Conservation (phyloP, 768 basidiomycete genomes). For the Fomitopsis serialis region DNA sequence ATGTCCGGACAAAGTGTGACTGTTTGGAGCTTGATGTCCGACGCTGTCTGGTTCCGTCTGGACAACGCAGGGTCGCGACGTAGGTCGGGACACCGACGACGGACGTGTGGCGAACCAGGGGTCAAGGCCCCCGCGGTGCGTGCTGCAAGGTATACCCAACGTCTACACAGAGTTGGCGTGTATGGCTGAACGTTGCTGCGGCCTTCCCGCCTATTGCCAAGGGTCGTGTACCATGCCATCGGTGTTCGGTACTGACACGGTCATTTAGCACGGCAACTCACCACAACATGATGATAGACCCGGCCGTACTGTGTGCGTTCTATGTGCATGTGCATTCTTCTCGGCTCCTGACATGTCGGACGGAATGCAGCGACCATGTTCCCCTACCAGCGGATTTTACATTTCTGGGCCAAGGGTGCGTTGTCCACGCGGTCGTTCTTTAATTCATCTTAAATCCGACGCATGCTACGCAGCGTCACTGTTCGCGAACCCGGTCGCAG, state of each 20-base stretch:
- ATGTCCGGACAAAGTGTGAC: no score
- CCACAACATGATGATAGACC: slow-evolving; percentile 95
- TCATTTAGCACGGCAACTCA: slow-evolving; percentile 69
- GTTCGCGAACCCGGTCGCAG: slow-evolving; percentile 72
- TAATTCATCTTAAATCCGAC: neutral
- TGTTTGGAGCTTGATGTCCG: no score
- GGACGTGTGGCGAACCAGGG: no score
- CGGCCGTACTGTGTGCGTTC: slow-evolving; percentile 69
- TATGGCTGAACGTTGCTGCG: no score
- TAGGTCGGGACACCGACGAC: no score
- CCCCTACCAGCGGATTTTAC: slow-evolving; percentile 75
- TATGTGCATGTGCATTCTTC: neutral
- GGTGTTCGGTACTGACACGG: neutral
- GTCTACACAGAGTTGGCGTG: no score
- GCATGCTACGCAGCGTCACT: slow-evolving; percentile 47
- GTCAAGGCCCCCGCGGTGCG: no score
- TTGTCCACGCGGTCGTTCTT: slow-evolving; percentile 2
- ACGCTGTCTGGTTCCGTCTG: no score
- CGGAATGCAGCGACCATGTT: slow-evolving; percentile 56
- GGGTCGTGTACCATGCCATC: no score
- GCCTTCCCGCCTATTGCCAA: no score
- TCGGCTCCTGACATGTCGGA: slow-evolving; percentile 5
- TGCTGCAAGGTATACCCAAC: no score
- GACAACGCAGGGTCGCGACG: no score
- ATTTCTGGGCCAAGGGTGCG: slow-evolving; percentile 92